Conservation (phyloP, 2,329 filamentous ascomycete species). For the Colletotrichum eleusines region DNA sequence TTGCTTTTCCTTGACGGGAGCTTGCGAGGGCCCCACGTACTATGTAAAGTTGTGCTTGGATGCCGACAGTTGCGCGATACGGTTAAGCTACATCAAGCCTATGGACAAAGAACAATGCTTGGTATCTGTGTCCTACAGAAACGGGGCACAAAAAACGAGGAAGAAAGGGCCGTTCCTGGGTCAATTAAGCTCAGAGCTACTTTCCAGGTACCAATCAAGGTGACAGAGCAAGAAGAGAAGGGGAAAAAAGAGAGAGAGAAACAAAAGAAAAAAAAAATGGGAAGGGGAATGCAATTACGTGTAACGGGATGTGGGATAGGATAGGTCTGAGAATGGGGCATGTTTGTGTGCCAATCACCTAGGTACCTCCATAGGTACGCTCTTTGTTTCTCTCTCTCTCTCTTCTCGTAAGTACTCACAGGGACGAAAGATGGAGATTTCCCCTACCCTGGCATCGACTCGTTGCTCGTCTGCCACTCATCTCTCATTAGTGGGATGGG, state of each 20-base stretch:
- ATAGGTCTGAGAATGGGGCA: neutral
- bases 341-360: neutral
- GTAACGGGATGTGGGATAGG: neutral
- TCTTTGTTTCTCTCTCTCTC: neutral
- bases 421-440: neutral
- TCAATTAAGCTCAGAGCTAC: neutral
- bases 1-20: conserved; percentile 34
- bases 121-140: conserved; percentile 16
- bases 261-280: too few relatives aligned
- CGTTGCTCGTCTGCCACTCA: conserved; percentile 4
- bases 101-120: conserved; percentile 24
- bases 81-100: conserved; percentile 22
- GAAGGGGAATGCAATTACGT: neutral
- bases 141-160: neutral
- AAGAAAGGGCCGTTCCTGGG: neutral
- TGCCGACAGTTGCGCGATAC: conserved; percentile 37
- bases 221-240: neutral
- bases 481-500: neutral
- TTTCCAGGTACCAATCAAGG: neutral
- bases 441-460: neutral
- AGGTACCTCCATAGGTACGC: neutral
- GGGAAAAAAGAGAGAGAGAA: neutral
- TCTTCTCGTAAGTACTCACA: neutral
- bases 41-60: conserved; percentile 36
- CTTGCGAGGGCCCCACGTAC: conserved; percentile 29